Evolutionary conservation across 2,329 filamentous ascomycete species (phyloP).

Genomic region (Ceratocystiopsis minuta): DNA sequence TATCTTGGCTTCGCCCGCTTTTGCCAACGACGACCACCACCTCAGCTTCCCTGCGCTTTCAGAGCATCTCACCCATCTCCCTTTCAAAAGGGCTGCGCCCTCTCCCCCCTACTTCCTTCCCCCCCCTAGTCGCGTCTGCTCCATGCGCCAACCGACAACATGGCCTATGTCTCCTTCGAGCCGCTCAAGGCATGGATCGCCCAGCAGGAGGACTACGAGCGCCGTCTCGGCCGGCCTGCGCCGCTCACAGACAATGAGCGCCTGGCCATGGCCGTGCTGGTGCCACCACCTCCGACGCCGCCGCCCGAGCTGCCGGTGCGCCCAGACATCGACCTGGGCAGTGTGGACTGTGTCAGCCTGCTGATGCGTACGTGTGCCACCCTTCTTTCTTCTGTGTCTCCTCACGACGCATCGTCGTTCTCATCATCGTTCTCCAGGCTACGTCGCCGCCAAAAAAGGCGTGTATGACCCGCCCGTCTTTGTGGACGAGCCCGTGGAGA

Average conservation of each 20-base stretch:
- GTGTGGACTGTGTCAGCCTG: conserved; percentile 22
- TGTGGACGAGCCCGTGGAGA: conserved; percentile 6
- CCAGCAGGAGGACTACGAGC: conserved; percentile 20
- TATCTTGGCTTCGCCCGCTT: too few species aligned
- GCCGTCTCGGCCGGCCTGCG: conserved; percentile 14
- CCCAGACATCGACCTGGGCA: conserved; percentile 1
- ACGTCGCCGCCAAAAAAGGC: too few species aligned
- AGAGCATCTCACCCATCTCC: too few species aligned
- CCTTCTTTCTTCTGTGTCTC: neutral
- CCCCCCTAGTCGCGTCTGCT: too few species aligned
- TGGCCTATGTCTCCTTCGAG: neutral
- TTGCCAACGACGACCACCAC: too few species aligned
- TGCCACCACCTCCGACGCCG: neutral
- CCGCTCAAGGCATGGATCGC: conserved; percentile 22
- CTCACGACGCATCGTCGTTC: too few species aligned
- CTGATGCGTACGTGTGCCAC: conserved; percentile 16
- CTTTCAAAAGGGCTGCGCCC: too few species aligned
- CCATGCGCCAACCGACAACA: too few species aligned
- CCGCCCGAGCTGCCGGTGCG: neutral
- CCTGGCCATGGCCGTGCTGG: conserved; percentile 23
- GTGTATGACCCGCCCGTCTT: conserved; percentile 7
- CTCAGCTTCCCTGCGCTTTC: too few species aligned
- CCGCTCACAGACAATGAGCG: conserved; percentile 21
- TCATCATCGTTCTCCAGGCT: too few species aligned
- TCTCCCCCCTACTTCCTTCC: too few species aligned